Conservation (phyloP, 2,329 filamentous ascomycete species). For the Paecilomyces sp. region DNA sequence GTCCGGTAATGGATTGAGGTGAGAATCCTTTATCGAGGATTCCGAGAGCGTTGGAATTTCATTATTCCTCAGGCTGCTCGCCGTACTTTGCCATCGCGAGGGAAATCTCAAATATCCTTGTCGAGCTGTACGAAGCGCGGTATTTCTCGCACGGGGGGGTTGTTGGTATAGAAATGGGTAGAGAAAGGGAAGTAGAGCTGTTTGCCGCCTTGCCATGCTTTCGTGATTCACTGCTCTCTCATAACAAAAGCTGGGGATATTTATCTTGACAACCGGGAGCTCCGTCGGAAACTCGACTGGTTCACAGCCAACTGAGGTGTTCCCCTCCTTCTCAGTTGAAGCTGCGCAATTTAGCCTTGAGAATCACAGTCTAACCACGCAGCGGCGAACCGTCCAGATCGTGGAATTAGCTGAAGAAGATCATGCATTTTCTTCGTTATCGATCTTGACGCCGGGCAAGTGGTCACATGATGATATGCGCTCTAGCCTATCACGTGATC, state of each 20-base stretch:
- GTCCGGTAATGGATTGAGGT: constrained; percentile 72
- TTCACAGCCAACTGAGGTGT: not conserved
- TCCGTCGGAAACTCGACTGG: not conserved
- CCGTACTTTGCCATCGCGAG: constrained; percentile 18
- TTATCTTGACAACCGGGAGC: not conserved
- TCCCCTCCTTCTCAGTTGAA: not conserved
- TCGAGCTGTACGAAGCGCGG: constrained; percentile 6
- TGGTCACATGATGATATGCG: not conserved
- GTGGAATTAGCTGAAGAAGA: not conserved
- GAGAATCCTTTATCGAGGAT: constrained; percentile 33
- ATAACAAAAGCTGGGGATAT: not conserved
- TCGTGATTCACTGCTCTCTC: not conserved
- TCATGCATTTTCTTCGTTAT: not conserved
- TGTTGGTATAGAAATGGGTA: constrained; percentile 21
- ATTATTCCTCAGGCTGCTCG: constrained; percentile 2
- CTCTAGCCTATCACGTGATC: not conserved
- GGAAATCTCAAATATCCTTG: constrained; percentile 1
- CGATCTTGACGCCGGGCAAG: not conserved
- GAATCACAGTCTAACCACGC: not conserved
- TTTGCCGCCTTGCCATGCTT: constrained; percentile 9
- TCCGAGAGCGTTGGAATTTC: constrained; percentile 9
- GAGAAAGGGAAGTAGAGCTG: constrained; percentile 25
- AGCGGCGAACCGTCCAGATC: not conserved
- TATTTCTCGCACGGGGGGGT: constrained; percentile 7
- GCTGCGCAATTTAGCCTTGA: not conserved